A percentile compares a stretch with the other conserved stretches of the same genome.
These are phyloP conservation scores for Dendrostoma leiphaemia DNA, from an alignment of 2,329 filamentous ascomycete genomes.

Conservation along the genomic window DNA sequence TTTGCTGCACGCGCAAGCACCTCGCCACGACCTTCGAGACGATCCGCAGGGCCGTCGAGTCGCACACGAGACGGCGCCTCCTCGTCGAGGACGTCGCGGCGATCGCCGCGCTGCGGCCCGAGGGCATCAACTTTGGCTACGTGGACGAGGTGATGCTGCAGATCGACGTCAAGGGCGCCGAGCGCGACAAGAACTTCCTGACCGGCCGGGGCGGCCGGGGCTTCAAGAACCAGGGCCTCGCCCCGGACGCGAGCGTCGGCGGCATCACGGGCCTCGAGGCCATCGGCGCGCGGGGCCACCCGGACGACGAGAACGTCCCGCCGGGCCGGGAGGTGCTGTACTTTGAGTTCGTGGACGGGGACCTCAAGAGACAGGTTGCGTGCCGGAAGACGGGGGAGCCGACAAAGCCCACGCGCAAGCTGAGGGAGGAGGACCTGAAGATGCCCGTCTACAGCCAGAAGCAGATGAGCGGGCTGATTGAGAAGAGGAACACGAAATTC, in stretches of 20 bases:
- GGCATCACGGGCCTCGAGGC: slow-evolving; percentile 50
- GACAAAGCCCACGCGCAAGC: slow-evolving; percentile 62
- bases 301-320: slow-evolving; percentile 27
- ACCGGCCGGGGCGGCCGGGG: slow-evolving; percentile 48
- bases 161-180: slow-evolving; percentile 70
- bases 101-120: slow-evolving; percentile 74
- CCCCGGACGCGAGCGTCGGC: slow-evolving; percentile 56
- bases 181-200: slow-evolving; percentile 63
- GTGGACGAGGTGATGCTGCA: slow-evolving; percentile 82
- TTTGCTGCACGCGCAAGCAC: slow-evolving; percentile 90
- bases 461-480: slow-evolving; percentile 85
- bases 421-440: slow-evolving; percentile 77
- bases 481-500: slow-evolving; percentile 86
- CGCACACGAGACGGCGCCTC: slow-evolving; percentile 71
- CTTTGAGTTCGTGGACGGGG: slow-evolving; percentile 91
- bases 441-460: slow-evolving; percentile 93
- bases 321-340: slow-evolving; percentile 69
- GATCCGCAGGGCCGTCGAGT: slow-evolving; percentile 80
- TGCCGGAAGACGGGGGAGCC: slow-evolving; percentile 72
- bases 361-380: slow-evolving; percentile 77
- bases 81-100: slow-evolving; percentile 76
- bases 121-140: slow-evolving; percentile 78
- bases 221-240: slow-evolving; percentile 46
- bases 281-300: slow-evolving; percentile 29
- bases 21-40: slow-evolving; percentile 89